phyloP scores from a whole-genome alignment of 306 rosid species.

The Quercus dentata region DNA sequence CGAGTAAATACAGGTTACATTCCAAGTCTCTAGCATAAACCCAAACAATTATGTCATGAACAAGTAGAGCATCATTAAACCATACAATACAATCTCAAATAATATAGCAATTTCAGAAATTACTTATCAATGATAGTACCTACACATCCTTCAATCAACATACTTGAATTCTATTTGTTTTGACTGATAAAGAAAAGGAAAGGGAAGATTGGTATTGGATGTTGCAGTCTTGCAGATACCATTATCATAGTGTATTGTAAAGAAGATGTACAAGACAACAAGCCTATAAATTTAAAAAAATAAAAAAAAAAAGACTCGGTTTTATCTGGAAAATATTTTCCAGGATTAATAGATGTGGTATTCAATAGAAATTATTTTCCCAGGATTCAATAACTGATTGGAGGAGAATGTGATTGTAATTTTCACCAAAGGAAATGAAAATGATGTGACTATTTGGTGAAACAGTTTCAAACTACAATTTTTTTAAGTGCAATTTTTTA shows the following conservation, averaged over 20 bases:
- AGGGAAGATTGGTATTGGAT: neutral
- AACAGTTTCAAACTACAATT: too few relatives aligned
- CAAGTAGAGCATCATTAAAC: neutral
- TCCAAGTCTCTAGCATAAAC: slow-evolving; percentile 64
- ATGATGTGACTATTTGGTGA: too few relatives aligned
- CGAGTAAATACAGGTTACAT: slow-evolving; percentile 68
- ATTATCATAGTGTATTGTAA: neutral
- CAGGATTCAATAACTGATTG: too few relatives aligned
- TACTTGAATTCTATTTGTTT: neutral
- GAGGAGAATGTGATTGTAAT: neutral
- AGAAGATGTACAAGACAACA: neutral
- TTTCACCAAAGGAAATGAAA: neutral
- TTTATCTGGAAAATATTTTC: too few relatives aligned
- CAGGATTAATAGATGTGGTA: too few relatives aligned
- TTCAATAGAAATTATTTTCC: too few relatives aligned
- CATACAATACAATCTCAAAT: neutral
- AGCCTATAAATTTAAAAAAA: neutral
- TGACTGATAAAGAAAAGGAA: neutral
- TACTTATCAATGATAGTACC: neutral
- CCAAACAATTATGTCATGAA: slow-evolving; percentile 3
- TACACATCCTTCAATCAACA: neutral
- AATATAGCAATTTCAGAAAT: neutral
- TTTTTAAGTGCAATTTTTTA: too few relatives aligned
- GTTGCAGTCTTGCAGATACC: neutral
- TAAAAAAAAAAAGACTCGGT: too few relatives aligned